These are phyloP conservation scores for Epithele typhae DNA, from an alignment of 768 basidiomycete genomes.

Conservation along the genomic window DNA sequence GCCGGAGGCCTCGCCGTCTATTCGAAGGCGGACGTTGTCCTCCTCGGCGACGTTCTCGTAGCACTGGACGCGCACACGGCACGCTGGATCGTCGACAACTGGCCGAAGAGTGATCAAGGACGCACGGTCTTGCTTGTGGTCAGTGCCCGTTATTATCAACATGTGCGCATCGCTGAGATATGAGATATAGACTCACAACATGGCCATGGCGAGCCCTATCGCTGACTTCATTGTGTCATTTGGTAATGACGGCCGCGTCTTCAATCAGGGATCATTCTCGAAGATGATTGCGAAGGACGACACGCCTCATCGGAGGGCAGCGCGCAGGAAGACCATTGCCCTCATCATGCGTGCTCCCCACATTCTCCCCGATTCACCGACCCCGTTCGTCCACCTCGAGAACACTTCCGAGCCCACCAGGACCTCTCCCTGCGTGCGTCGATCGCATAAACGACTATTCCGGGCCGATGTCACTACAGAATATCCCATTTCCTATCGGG, in stretches of 20 bases:
- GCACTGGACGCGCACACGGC: slow-evolving; percentile 49
- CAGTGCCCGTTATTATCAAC: not conserved
- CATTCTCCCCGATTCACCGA: no score
- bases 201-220: slow-evolving; percentile 47
- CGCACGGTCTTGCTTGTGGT: slow-evolving; percentile 47
- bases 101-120: slow-evolving; percentile 36
- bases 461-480: no score
- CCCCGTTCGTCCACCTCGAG: no score
- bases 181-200: slow-evolving; percentile 38
- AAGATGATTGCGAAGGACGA: slow-evolving; percentile 40
- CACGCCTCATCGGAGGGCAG: no score
- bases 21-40: slow-evolving; percentile 30
- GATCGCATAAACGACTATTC: no score
- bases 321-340: no score
- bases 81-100: no score
- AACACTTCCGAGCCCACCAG: no score
- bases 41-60: slow-evolving; percentile 41
- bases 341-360: no score
- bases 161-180: not conserved
- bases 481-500: no score
- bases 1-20: slow-evolving; percentile 45
- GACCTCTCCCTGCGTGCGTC: no score
- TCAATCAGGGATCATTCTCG: slow-evolving; percentile 42
- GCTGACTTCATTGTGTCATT: slow-evolving; percentile 55
- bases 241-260: slow-evolving; percentile 46